Evolutionary conservation across 1,139 yeast species (phyloP), one percentile per base, ranked within the genome.

Genomic region (Sugiyamaella sp.): DNA sequence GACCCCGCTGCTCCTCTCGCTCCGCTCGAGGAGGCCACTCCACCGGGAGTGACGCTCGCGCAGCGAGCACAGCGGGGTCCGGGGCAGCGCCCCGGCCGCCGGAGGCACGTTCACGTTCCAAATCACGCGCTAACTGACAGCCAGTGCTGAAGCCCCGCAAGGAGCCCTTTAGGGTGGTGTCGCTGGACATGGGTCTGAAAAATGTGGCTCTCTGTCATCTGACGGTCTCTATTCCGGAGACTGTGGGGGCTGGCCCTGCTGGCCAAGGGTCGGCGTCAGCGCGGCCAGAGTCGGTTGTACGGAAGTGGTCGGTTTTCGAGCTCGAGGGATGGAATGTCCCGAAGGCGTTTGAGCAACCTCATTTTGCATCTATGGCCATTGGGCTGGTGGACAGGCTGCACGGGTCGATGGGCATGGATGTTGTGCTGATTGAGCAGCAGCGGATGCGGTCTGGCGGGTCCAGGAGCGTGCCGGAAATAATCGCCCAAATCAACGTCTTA

Each of bases 351-450:
- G 56, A 55, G 3, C 66, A 64, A 51, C 71, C 71, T 0, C 51
- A 55, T 14, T 65, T 67, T 49, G 64, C 71, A 4, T 22, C 46
- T 8, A 46, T 53, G 22, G 69, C 69, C 2, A 40, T 60, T 9
- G 52, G 56, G 1, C 51, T 69, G 33, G 58, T 60, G 24, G 41
- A 49, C 24, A 22, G 45, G 33, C 39, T 61, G 14, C 32, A 50
- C 29, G 44, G 19, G 19, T 25, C 35, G 19, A 27, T 21, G 17
- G 41, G 29, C 29, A 17, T 29, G 46, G 45, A 43, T 44, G 63
- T 76, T 3, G 72, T 80, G 4, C 62, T 82, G 2, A 68, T 83
- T 3, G 88, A 84, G 61, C 66, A 81, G 52, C 89, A 84, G 61
- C 63, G 87, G 38, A 71, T 77, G 46, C 71, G 87, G 41, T 73